Evolutionary conservation across 202 grass and related monocot genomes (phyloP).

Genomic region (Bolboschoenoplectus hybrid): DNA sequence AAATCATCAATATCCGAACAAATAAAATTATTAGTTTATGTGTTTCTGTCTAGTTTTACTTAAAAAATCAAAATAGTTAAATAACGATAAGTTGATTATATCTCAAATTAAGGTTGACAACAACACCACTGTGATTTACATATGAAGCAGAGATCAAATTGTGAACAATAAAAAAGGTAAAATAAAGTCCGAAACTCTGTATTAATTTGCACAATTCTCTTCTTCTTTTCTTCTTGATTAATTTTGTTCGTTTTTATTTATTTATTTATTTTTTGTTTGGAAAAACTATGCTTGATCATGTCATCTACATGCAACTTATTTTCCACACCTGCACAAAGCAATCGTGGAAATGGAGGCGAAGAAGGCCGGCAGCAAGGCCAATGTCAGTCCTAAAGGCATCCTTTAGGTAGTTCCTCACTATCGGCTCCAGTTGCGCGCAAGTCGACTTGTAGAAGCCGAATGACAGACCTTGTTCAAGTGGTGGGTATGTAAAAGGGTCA

Average conservation of each 20-base stretch:
- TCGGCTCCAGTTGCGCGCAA: conserved; percentile 59
- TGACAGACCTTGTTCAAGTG: conserved; percentile 9
- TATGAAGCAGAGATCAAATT: too few relatives aligned
- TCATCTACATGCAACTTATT: background rate
- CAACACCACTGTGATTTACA: too few relatives aligned
- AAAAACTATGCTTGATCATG: too few relatives aligned
- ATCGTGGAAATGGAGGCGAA: conserved; percentile 82
- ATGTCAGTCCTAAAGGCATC: conserved; percentile 52
- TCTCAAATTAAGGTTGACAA: too few relatives aligned
- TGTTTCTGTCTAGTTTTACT: too few relatives aligned
- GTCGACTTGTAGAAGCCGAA: conserved; percentile 61
- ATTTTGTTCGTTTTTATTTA: background rate
- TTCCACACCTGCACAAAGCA: conserved; percentile 71
- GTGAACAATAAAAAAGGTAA: too few relatives aligned
- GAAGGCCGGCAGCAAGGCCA: conserved; percentile 57
- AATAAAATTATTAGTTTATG: background rate
- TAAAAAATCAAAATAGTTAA: background rate
- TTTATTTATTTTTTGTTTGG: background rate
- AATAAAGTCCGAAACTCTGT: too few relatives aligned
- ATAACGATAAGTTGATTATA: too few relatives aligned
- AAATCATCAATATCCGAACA: background rate
- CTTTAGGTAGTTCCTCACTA: conserved; percentile 55
- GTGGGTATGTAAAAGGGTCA: conserved; percentile 2
- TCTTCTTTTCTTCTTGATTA: too few relatives aligned
- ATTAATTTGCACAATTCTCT: too few relatives aligned